These are phyloP conservation scores for Podila horticola DNA, from an alignment of 192 early-diverging fungal genomes.

Conservation along the genomic window DNA sequence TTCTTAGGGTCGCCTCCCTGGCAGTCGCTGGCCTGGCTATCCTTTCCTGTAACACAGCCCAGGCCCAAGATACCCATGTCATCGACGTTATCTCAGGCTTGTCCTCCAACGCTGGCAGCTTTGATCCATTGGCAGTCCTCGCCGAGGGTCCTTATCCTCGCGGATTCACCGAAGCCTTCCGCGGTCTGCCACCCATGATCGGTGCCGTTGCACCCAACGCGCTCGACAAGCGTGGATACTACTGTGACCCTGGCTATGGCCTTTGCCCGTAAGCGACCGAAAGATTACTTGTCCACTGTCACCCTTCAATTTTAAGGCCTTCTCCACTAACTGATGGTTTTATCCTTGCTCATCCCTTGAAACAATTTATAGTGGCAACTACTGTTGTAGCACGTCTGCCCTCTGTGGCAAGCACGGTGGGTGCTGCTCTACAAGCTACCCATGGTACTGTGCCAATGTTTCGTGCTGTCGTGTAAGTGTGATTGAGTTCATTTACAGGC, in stretches of 20 bases:
- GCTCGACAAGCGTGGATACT: background rate
- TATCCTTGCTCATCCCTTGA: background rate
- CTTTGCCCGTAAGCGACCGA: background rate
- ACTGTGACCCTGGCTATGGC: background rate
- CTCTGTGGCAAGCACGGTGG: background rate
- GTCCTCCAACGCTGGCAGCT: background rate
- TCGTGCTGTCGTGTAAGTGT: background rate
- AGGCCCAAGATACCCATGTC: background rate
- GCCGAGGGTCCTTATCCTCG: background rate
- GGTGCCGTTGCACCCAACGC: background rate
- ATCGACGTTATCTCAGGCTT: background rate
- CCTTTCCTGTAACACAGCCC: background rate
- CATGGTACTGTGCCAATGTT: background rate
- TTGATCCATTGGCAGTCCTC: background rate
- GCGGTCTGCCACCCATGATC: background rate
- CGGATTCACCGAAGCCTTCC: background rate
- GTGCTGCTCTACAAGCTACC: background rate
- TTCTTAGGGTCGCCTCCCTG: background rate
- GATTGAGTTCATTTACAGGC: no score
- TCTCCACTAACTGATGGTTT: background rate
- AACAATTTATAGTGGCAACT: background rate
- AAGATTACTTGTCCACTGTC: background rate
- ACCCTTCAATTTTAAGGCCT: background rate
- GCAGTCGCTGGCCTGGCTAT: background rate
- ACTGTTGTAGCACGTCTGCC: background rate